Conservation (phyloP, 2,329 filamentous ascomycete species). For the Colletotrichum salicis region DNA sequence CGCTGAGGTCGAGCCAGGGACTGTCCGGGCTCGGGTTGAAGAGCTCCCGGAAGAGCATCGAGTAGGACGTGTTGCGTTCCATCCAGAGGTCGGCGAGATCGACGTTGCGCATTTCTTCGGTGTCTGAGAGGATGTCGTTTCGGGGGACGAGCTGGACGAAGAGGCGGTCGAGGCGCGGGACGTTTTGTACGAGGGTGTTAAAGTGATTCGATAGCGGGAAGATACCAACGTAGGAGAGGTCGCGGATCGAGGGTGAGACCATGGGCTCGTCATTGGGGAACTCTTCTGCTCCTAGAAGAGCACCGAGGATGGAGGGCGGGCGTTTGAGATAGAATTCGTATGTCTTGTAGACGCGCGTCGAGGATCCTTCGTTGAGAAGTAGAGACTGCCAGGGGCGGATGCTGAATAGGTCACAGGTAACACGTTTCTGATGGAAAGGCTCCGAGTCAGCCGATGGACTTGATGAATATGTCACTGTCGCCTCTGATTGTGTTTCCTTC, state of each 20-base stretch:
- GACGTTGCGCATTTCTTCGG: conserved; percentile 50
- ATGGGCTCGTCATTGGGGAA: conserved; percentile 48
- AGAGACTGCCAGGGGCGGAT: conserved; percentile 73
- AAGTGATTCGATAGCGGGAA: conserved; percentile 75
- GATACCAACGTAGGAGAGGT: conserved; percentile 70
- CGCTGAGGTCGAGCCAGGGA: conserved; percentile 53
- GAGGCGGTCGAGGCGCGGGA: conserved; percentile 63
- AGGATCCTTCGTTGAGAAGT: conserved; percentile 80
- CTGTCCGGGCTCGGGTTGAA: conserved; percentile 42
- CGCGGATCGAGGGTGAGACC: conserved; percentile 55
- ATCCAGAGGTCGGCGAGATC: conserved; percentile 60
- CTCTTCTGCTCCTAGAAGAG: conserved; percentile 57
- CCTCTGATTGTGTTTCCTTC: not conserved
- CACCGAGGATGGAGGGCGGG: conserved; percentile 70
- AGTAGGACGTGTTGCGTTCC: conserved; percentile 63
- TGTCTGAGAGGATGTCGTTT: conserved; percentile 45
- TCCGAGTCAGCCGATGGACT: not conserved
- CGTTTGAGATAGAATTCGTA: conserved; percentile 77
- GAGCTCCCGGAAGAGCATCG: conserved; percentile 54
- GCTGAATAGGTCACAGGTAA: conserved; percentile 60
- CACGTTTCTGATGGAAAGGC: not conserved
- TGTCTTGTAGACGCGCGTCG: conserved; percentile 74
- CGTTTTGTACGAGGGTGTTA: conserved; percentile 55
- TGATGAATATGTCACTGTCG: not conserved
- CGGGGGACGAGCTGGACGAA: conserved; percentile 62